These are phyloP conservation scores for Chlamydomonas schloesseri DNA, from an alignment of 139 green algal genomes.

Conservation along the genomic window DNA sequence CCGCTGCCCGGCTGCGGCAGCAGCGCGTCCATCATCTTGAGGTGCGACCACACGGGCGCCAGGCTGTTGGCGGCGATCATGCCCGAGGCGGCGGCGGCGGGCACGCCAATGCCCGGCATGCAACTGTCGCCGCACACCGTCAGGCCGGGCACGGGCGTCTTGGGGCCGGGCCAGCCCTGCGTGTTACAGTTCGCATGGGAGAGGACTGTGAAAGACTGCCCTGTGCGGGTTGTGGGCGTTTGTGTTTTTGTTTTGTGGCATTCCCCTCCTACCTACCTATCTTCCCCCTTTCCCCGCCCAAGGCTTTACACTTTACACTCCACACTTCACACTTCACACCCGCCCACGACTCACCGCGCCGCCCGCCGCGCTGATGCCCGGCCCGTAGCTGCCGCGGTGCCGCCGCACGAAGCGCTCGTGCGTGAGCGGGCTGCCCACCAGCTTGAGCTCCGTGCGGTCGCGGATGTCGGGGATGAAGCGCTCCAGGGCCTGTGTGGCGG, in stretches of 20 bases:
- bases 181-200: too few species aligned
- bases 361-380: constrained; percentile 72
- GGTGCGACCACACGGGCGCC: constrained; percentile 74
- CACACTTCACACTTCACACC: too few species aligned
- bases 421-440: constrained; percentile 85
- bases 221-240: too few species aligned
- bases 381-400: constrained; percentile 80
- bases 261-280: too few species aligned
- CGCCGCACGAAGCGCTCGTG: constrained; percentile 82
- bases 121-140: constrained; percentile 83
- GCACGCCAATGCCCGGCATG: constrained; percentile 95
- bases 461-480: constrained; percentile 85
- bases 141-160: constrained; percentile 76
- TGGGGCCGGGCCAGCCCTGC: constrained; percentile 77
- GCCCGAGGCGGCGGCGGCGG: constrained; percentile 86
- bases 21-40: constrained; percentile 76
- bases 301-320: too few species aligned
- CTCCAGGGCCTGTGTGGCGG: constrained; percentile 81
- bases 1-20: constrained; percentile 1
- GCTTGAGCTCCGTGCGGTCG: constrained; percentile 67
- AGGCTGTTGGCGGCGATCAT: constrained; percentile 90
- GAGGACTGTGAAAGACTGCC: too few species aligned
- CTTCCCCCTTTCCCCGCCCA: too few species aligned
- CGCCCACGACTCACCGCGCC: neutral
- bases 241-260: too few species aligned